Percentiles rank a stretch among this genome's conserved stretches.
These are phyloP conservation scores for Blastocystis hominis DNA, from an alignment of 352 stramenopile species.

Conservation along the genomic window DNA sequence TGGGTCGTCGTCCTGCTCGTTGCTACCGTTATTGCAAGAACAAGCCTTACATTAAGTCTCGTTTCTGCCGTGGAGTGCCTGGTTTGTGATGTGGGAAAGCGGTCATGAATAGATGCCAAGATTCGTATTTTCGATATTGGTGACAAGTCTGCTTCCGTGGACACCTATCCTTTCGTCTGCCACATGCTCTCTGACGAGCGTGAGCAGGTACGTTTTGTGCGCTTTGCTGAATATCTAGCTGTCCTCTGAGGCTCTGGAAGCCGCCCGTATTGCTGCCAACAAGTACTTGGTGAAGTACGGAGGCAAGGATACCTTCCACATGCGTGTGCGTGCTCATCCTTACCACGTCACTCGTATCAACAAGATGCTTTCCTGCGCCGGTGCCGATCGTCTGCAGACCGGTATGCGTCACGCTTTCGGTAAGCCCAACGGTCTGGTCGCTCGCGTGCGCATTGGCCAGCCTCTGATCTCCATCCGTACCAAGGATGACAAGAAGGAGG, in stretches of 20 bases:
- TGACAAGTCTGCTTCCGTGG: conserved; percentile 91
- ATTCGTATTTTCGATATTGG: conserved; percentile 99
- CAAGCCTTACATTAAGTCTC: conserved; percentile 99
- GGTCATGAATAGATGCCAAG: conserved; percentile 71
- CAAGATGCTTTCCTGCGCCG: conserved; percentile 99
- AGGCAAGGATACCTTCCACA: conserved; percentile 97
- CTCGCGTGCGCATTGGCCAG: conserved; percentile 94
- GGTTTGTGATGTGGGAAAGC: conserved; percentile 58
- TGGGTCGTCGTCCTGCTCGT: conserved; percentile 72
- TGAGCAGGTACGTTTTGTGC: too few relatives aligned
- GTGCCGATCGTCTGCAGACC: conserved; percentile 90
- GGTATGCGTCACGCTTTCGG: conserved; percentile 99
- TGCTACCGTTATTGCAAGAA: conserved; percentile 99
- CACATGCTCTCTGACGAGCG: conserved; percentile 85
- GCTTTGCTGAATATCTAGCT: too few relatives aligned
- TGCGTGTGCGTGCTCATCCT: conserved; percentile 92
- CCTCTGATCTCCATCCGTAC: conserved; percentile 89
- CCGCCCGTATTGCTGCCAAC: conserved; percentile 93
- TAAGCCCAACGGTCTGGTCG: conserved; percentile 91
- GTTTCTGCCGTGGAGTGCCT: conserved; percentile 96
- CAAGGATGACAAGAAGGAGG: conserved; percentile 83
- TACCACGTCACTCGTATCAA: conserved; percentile 99
- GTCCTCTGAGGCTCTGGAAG: conserved; percentile 91
- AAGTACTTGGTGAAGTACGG: conserved; percentile 93
- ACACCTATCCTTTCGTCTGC: conserved; percentile 93